Percentiles rank a stretch among this genome's conserved stretches.
Conservation (phyloP, 2,329 filamentous ascomycete species). For the Pseudofabraea citricarpa region DNA sequence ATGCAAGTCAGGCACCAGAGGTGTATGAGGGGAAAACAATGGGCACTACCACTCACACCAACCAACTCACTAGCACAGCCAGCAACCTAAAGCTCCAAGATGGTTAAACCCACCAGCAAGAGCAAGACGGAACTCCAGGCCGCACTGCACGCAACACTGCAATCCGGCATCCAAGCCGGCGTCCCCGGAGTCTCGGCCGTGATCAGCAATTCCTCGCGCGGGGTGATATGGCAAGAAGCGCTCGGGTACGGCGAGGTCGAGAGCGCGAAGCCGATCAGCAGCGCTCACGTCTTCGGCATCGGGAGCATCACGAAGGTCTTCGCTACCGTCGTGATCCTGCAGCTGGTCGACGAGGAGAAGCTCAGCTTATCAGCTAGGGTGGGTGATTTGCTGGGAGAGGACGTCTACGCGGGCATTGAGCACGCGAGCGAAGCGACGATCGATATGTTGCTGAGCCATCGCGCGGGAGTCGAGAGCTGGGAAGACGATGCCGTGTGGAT, state of each 20-base stretch:
- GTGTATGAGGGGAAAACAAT: too few relatives aligned
- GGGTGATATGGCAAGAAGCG: conserved; percentile 6
- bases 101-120: too few relatives aligned
- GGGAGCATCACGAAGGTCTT: conserved; percentile 16
- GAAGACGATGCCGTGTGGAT: conserved; percentile 12
- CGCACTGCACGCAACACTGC: not conserved
- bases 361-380: conserved; percentile 6
- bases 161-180: conserved; percentile 1
- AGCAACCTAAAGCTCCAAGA: too few relatives aligned
- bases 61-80: too few relatives aligned
- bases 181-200: conserved; percentile 10
- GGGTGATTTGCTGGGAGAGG: not conserved
- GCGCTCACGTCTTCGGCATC: conserved; percentile 8
- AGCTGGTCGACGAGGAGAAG: conserved; percentile 9
- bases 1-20: too few relatives aligned
- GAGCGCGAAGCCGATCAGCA: not conserved
- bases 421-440: conserved; percentile 8
- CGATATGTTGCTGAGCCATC: conserved; percentile 7
- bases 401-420: conserved; percentile 2
- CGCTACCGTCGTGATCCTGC: conserved; percentile 8
- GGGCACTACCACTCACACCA: too few relatives aligned
- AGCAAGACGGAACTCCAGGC: not conserved
- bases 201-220: conserved; percentile 8
- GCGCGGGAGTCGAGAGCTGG: conserved; percentile 10
- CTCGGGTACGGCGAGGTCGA: conserved; percentile 3